Percentiles rank a stretch among this genome's conserved stretches.
These are phyloP conservation scores for Colletotrichum sansevieriae DNA, from an alignment of 2,329 filamentous ascomycete species.

Conservation along the genomic window DNA sequence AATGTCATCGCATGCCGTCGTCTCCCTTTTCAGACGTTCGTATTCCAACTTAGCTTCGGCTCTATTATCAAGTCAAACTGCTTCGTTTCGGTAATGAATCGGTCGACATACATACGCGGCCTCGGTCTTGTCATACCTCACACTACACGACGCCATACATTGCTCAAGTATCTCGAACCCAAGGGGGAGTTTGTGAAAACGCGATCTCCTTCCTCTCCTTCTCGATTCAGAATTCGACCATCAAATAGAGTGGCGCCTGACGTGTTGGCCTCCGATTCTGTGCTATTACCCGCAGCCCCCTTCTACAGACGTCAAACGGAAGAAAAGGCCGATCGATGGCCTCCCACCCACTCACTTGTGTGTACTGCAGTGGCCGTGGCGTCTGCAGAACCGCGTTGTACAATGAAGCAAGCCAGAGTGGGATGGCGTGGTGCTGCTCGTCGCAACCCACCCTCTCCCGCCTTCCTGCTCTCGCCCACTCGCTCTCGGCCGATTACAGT, in stretches of 20 bases:
- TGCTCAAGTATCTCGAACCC: background rate
- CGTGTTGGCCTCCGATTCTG: background rate
- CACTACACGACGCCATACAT: conserved; percentile 3
- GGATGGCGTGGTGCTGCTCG: background rate
- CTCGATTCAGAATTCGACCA: conserved; percentile 1
- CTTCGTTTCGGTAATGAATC: background rate
- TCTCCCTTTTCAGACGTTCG: background rate
- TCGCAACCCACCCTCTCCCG: background rate
- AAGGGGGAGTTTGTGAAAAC: background rate
- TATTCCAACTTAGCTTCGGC: background rate
- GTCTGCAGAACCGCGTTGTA: conserved; percentile 13
- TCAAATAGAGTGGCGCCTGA: background rate
- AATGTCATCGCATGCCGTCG: background rate
- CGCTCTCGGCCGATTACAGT: conserved; percentile 21
- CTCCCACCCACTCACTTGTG: conserved; percentile 20
- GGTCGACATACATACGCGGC: background rate
- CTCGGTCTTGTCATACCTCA: conserved; percentile 19
- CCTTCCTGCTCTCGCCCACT: background rate
- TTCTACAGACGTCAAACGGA: background rate
- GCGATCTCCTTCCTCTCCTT: background rate
- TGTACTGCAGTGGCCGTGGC: background rate
- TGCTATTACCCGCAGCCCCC: background rate
- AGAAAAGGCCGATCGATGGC: conserved; percentile 4
- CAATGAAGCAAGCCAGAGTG: conserved; percentile 17
- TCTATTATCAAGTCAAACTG: background rate